Base-by-base conservation (phyloP, 1,284 basidiomycete genomes). In the Leccinum pallidistipes region DNA sequence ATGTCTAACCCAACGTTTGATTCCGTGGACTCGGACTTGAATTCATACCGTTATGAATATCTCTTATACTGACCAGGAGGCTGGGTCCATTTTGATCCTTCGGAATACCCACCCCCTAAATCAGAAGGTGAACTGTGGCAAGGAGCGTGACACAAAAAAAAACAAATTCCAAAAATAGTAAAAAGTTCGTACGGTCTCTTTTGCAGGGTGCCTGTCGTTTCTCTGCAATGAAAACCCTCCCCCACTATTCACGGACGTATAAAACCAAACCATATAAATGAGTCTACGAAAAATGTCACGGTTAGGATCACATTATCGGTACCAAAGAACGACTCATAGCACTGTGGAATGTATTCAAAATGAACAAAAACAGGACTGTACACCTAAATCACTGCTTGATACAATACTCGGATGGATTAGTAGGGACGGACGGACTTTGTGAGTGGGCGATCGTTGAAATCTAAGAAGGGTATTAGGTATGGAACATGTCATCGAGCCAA, bases 281-380 rank as follows among this genome's bases (percentile, higher is more conserved):
- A 16, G 57, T 9, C 69, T 69, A 40, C 1, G 36, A 14, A 14
- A 7, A 56, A 47, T 29, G 2, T 40, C n/a, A n/a, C 24, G 24
- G 24, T 24, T 11, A 32, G 21, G n/a, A 50, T 51, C 16, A 3
- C n/a, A 51, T 53, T 2, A 14, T n/a, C 34, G 36, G 36, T 38
- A 38, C 36, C 36, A 38, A 38, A 16, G 36, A 36, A 64, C 68
- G 62, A 64, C 69, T 64, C 51, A 69, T 64, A 66, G 67, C 64
- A 66, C 78, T 82, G 59, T 83, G 80, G 43, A 80, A 64, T 1
- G 78, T 79, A 66, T 83, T 81, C 55, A 80, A 63, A 10, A 74
- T n/a, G 65, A 82, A 82, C n/a, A 82, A 65, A 49, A 71, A 67
- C 2, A 73, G 60, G 2, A 82, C 78, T 64, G 80, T 75, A 52